These are phyloP conservation scores for Aschersonia sp. DNA, from an alignment of 2,329 filamentous ascomycete species.

Conservation along the genomic window DNA sequence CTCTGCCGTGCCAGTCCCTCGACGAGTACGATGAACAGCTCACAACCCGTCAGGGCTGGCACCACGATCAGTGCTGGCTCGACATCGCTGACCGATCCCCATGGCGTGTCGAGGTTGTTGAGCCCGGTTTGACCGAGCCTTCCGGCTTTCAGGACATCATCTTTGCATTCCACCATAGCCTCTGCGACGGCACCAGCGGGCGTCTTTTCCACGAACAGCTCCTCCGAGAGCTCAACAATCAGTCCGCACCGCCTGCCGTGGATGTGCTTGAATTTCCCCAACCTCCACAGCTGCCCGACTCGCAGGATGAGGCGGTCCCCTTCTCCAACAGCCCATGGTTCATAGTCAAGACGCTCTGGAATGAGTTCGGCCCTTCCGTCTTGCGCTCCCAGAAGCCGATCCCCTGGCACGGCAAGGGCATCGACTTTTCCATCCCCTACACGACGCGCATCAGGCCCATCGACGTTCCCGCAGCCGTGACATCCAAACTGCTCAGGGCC, in stretches of 20 bases:
- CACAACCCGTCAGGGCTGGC: slow-evolving; percentile 18
- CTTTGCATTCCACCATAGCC: slow-evolving; percentile 36
- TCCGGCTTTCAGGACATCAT: slow-evolving; percentile 21
- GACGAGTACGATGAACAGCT: slow-evolving; percentile 16
- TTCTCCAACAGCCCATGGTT: slow-evolving; percentile 25
- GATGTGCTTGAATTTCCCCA: slow-evolving; percentile 15
- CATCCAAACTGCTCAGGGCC: slow-evolving; percentile 18
- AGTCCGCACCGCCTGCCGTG: background rate
- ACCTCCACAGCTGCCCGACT: slow-evolving; percentile 17
- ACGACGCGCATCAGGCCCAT: slow-evolving; percentile 21
- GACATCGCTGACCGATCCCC: slow-evolving; percentile 24
- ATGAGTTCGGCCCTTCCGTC: slow-evolving; percentile 22
- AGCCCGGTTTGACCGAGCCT: slow-evolving; percentile 4
- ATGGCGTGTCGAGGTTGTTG: slow-evolving; percentile 30
- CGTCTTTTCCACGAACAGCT: slow-evolving; percentile 33
- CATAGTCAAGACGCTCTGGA: slow-evolving; percentile 25
- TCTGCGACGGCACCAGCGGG: slow-evolving; percentile 36
- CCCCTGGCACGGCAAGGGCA: slow-evolving; percentile 23
- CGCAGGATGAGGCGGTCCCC: slow-evolving; percentile 25
- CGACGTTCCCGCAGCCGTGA: slow-evolving; percentile 14
- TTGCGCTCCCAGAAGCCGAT: slow-evolving; percentile 14
- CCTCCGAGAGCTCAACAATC: slow-evolving; percentile 23
- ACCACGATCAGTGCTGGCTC: slow-evolving; percentile 26
- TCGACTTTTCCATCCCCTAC: slow-evolving; percentile 21
- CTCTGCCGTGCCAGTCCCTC: slow-evolving; percentile 7